Evolutionary conservation across 2,329 filamentous ascomycete species (phyloP).

Genomic region (Exutisphaerella laricina): DNA sequence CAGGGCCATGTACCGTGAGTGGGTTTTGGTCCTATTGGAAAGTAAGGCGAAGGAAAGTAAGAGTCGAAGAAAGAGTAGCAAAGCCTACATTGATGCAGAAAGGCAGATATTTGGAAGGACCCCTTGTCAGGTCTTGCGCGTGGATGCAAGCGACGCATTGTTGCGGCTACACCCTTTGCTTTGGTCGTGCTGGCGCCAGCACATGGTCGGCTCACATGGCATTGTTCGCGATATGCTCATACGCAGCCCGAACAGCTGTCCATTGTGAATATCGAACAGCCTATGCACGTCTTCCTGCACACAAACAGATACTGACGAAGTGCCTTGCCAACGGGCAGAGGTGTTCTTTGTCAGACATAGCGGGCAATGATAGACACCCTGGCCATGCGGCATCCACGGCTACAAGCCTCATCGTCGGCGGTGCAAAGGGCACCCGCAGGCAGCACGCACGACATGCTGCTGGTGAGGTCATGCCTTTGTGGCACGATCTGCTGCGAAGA

Average conservation of each 20-base stretch:
- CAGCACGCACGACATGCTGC: slow-evolving; percentile 19
- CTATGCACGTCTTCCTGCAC: slow-evolving; percentile 19
- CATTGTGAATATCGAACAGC: slow-evolving; percentile 18
- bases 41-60: slow-evolving; percentile 7
- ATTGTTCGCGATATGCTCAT: slow-evolving; percentile 17
- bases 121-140: slow-evolving; percentile 22
- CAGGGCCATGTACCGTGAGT: slow-evolving; percentile 12
- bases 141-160: slow-evolving; percentile 23
- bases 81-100: slow-evolving; percentile 19
- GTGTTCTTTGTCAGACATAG: slow-evolving; percentile 22
- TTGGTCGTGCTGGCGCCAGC: slow-evolving; percentile 24
- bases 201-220: slow-evolving; percentile 26
- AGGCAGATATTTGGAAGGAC: slow-evolving; percentile 23
- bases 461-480: slow-evolving; percentile 18
- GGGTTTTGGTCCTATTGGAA: slow-evolving; percentile 3
- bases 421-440: slow-evolving; percentile 12
- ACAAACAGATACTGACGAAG: slow-evolving; percentile 20
- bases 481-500: slow-evolving; percentile 11
- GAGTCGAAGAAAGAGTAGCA: slow-evolving; percentile 15
- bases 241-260: slow-evolving; percentile 15
- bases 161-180: slow-evolving; percentile 26
- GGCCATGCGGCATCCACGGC: slow-evolving; percentile 18
- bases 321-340: slow-evolving; percentile 18
- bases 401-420: slow-evolving; percentile 14
- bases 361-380: slow-evolving; percentile 16